Conservation (phyloP, 176 grass and related monocot species). For the Eleusine coracana region DNA sequence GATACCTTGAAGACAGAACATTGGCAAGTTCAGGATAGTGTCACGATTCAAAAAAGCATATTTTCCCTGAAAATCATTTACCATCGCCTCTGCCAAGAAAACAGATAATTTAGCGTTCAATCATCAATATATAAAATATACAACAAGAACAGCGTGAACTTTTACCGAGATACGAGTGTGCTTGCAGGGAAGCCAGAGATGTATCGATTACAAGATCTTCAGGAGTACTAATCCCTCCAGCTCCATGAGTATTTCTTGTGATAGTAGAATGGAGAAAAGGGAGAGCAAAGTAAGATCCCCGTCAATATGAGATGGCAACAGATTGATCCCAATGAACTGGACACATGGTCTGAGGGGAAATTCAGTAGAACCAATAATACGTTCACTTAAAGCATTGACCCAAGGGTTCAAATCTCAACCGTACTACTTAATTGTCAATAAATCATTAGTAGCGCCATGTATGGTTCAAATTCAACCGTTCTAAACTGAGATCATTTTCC, state of each 20-base stretch:
- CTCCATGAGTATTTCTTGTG: conserved; percentile 53
- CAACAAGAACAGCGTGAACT: conserved; percentile 26
- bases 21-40: conserved; percentile 66
- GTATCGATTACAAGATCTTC: conserved; percentile 58
- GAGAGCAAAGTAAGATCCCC: neutral
- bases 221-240: conserved; percentile 47
- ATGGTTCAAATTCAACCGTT: neutral
- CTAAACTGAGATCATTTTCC: neutral
- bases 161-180: conserved; percentile 68
- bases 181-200: conserved; percentile 54
- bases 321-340: neutral
- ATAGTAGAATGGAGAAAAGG: conserved; percentile 27
- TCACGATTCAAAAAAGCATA: conserved; percentile 66
- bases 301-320: conserved; percentile 19
- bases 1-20: conserved; percentile 84
- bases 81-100: conserved; percentile 65
- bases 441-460: conserved; percentile 16
- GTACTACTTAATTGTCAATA: neutral
- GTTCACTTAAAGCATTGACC: neutral
- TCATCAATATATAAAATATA: conserved; percentile 18
- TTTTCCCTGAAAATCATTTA: conserved; percentile 62
- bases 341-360: neutral
- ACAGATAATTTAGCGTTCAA: conserved; percentile 23
- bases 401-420: neutral
- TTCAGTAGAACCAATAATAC: neutral